Evolutionary conservation across 139 green algal genomes (phyloP), one percentile per base, ranked within the genome.

Genomic region (Chlorella sp.): DNA sequence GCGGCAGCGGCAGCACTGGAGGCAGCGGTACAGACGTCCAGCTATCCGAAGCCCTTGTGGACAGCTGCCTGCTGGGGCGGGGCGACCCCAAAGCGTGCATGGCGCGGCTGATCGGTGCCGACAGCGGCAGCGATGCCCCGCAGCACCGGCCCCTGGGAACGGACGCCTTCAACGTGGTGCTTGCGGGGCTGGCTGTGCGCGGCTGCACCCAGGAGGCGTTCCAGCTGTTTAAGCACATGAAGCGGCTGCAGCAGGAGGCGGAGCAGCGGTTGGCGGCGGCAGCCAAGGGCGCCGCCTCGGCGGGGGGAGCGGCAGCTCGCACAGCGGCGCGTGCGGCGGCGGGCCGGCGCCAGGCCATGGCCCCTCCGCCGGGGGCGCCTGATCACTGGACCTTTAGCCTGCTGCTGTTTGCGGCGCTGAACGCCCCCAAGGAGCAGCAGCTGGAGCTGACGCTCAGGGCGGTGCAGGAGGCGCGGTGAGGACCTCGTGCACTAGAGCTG

Each of bases 371-470:
- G 24, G 73, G 58, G 14, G 40, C 40, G 1, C 79, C 64, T 0
- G 43, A 84, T 19, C 48, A 40, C 22, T 84, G 79, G 79, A 84
- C 79, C 3, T 48, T 65, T 14, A 44, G 46, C 32, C 64, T 84
- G 79, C 79, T 84, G 79, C 79, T 84, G 41, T 84, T 67, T 76
- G n/a, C 65, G 19, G 79, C 64, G 6, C 64, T 84, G 32, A 84
- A 84, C 19, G 79, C 64, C 0, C 32, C 64, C 3, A 38, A 30
- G 41, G 64, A 75, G 14, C 64, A 51, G 43, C 79, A 76, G 79
- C 64, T 75, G 79, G 79, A 83, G 60, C 77, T 83, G 77, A 60
- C 60, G 28, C 60, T 83, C 30, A 34, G 17, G 60, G 77, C 77
- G 19, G 58, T 74, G 19, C 73, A 73, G 60, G 77, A 74, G 58